Conservation (phyloP, 257 asterid species). For the Handroanthus guayacan region DNA sequence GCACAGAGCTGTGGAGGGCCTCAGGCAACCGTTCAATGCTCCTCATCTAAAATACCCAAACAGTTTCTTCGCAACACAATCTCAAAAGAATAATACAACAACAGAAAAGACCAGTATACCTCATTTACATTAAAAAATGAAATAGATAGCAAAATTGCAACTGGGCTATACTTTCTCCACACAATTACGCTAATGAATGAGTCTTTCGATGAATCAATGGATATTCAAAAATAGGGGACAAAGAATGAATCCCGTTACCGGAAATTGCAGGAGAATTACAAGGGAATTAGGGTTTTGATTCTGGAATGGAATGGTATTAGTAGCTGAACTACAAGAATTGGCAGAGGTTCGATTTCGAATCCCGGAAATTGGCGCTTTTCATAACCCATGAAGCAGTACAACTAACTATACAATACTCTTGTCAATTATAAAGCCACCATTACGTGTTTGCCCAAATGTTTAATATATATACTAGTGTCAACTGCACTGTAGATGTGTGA, state of each 20-base stretch:
- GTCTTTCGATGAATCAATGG: not conserved
- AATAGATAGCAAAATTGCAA: conserved; percentile 8
- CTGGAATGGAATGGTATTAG: not conserved
- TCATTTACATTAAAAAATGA: conserved; percentile 5
- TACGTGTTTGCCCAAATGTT: no score
- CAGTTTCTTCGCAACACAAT: conserved; percentile 13
- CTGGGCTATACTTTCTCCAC: not conserved
- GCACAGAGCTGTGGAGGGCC: conserved; percentile 67
- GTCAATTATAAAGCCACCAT: no score
- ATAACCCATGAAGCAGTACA: no score
- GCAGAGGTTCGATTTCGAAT: not conserved
- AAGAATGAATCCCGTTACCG: no score
- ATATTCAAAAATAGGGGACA: not conserved
- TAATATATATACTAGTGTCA: no score
- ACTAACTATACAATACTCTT: no score
- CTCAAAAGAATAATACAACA: conserved; percentile 10
- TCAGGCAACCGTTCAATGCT: conserved; percentile 74
- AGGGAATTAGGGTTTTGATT: no score
- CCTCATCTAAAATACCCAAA: conserved; percentile 52
- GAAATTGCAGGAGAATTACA: no score
- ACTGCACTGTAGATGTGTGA: no score
- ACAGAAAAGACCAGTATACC: not conserved
- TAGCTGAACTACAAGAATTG: not conserved
- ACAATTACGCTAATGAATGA: conserved; percentile 1
- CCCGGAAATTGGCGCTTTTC: not conserved